Base-by-base conservation (phyloP, 345 rosid genomes). In the Psidium friedrichsthalianum region DNA sequence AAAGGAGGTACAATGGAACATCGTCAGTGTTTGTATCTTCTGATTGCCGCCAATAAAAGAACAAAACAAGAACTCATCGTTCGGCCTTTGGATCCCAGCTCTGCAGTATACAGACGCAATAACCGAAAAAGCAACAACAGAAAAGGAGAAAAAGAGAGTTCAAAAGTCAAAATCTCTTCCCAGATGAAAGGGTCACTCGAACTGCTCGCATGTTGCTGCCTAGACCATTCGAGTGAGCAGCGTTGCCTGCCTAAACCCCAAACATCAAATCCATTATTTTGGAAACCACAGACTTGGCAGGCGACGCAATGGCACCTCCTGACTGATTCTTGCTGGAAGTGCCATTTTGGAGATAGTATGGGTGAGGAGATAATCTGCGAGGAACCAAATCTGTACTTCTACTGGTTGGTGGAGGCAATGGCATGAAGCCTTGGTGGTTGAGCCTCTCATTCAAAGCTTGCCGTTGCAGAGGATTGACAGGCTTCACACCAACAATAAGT, bases 401-500 rank as follows among this genome's bases (percentile, higher is more conserved):
- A 86, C 89, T 86, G 5, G 94, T 91, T 40, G 95, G 88, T 32
- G 91, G 90, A 74, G 95, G 93, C 81, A 94, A 86, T 74, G 98
- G 91, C 98, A 93, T 94, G 89, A 95, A 97, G 44, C 98, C 98
- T 88, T 92, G 98, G 87, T 90, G 93, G 90, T 91, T 94, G 42
- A 92, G 90, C 87, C 98, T 91, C 85, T 94, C 98, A 54, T 94
- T 92, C 90, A 96, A 85, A 47, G 94, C 90, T 86, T 96, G 94
- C 76, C 89, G 93, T 87, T 96, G 98, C 87, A 94, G 90, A n/a
- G 95, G 96, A 88, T 96, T 98, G 83, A 97, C 93, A 25, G 92
- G 95, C 90, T 96, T 96, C 90, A 97, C 99, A 49, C 99, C 99
- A 3, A 97, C 90, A 52, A 97, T 91, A 81, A 96, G 91, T 20